Base-by-base conservation (phyloP, 345 rosid genomes). In the Eucalyptus virginea region DNA sequence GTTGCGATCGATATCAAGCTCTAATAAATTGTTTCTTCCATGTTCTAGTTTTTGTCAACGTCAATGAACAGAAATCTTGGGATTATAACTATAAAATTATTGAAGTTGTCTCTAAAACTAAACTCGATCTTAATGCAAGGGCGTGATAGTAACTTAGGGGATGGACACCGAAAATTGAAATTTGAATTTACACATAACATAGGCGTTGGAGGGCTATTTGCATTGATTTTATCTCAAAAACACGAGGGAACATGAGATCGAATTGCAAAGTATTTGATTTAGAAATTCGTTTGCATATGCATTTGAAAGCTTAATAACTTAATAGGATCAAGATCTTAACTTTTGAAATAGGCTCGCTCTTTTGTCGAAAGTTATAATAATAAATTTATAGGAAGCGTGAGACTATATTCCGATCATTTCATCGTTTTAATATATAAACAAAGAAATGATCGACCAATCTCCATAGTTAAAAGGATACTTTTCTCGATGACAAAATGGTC, bases 281-380 rank as follows among this genome's bases (percentile, higher is more conserved):
- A 18, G 24, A 69, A 19, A 69, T 18, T 69, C 2, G 4, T 11
- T 34, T 18, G 24, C 24, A 5, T 17, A 34, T 34, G 81, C 81
- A 18, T 18, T 69, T 1, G 42, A 18, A 67, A 69, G 42, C 1
- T 17, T 1, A 1, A 69, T 37, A 8, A 69, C 19, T 32, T 8
- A 17, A 9, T 32, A 32, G 6, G 7, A 67, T 67, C 10, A 5
- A 17, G 42, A 32, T 67, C 7, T 67, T 34, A 17, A 34, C 2
- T 9, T 17, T 0, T 5, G 9, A 62, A 28, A 13, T 30, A 62
- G 13, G 17, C 2, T 30, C 2, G 1, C 2, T 58, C 1, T 1
- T 6, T 60, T 28, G 4, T 3, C 3, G 2, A 28, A 62, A 62
- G 4, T 12, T 62, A 62, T 6, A 28, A 62, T 13, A 2, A 60